phyloP scores from a whole-genome alignment of 192 early-diverging fungal genomes.

The Coemansia asiatica region DNA sequence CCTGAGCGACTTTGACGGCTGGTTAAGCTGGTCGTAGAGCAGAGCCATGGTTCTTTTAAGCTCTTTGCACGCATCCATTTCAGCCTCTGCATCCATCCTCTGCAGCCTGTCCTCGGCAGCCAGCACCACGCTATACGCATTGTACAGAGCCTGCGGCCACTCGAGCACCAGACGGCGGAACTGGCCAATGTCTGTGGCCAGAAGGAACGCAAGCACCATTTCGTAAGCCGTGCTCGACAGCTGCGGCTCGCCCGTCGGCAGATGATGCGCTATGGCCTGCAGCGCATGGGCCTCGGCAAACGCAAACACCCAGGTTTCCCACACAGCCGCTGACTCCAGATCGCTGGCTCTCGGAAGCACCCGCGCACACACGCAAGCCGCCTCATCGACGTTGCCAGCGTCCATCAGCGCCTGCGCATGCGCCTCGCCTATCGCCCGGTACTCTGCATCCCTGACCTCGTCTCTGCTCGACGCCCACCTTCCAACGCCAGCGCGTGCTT shows the following conservation, averaged over 20 bases:
- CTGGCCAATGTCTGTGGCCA: slow-evolving; percentile 37
- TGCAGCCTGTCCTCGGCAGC: slow-evolving; percentile 68
- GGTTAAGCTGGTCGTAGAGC: slow-evolving; percentile 71
- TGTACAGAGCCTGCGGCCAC: slow-evolving; percentile 83
- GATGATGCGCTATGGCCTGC: slow-evolving; percentile 67
- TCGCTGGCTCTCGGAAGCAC: slow-evolving; percentile 61
- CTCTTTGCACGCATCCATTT: slow-evolving; percentile 43
- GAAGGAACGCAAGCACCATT: slow-evolving; percentile 68
- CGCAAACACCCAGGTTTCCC: slow-evolving; percentile 92
- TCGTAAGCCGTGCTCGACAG: slow-evolving; percentile 83
- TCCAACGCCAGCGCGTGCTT: slow-evolving; percentile 60
- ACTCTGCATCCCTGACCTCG: slow-evolving; percentile 60
- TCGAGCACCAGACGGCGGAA: slow-evolving; percentile 64
- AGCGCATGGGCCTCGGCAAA: slow-evolving; percentile 81
- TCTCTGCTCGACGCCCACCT: slow-evolving; percentile 39
- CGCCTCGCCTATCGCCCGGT: slow-evolving; percentile 75
- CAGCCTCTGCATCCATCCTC: slow-evolving; percentile 10
- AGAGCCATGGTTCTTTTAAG: slow-evolving; percentile 75
- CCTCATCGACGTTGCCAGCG: slow-evolving; percentile 65
- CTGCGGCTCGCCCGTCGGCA: slow-evolving; percentile 75
- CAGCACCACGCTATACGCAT: slow-evolving; percentile 70
- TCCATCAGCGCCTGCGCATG: slow-evolving; percentile 77
- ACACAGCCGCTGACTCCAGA: slow-evolving; percentile 39
- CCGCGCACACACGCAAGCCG: slow-evolving; percentile 70
- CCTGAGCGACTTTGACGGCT: slow-evolving; percentile 76